Base-by-base conservation (phyloP, 2,329 filamentous ascomycete species). In the Sordariomycetes sp. region DNA sequence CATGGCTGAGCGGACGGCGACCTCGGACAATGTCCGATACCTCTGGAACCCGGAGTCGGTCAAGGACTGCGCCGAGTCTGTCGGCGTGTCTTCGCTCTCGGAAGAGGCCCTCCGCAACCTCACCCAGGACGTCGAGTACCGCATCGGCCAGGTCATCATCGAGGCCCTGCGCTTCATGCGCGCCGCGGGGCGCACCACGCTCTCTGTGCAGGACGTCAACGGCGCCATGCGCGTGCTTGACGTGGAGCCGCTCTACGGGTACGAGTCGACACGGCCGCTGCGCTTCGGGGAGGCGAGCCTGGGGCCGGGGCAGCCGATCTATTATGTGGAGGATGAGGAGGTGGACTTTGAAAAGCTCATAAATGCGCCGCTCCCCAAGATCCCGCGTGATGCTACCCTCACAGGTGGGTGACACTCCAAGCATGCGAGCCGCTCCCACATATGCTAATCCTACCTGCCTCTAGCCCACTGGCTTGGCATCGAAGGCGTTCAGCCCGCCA, bases 301-400 rank as follows among this genome's bases (percentile, higher is more conserved):
- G 61, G 94, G 94, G 0, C 91, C 92, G 16, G 92, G 93, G 11
- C 94, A 99, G 72, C 91, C 93, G 57, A 76, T 99, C 24, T 99
- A 93, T 73, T 99, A 99, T 70, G 88, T 99, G 43, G 94, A 99
- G 68, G 94, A 99, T 70, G 94, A 99, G 69, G 94, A 99, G 76
- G 87, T 97, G 58, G 94, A 99, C 72, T 97, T 99, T 69, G 94
- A 99, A 76, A 97, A 97, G 77, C 78, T 99, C 64, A 97, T 99
- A 70, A 99, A 99, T 74, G 91, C 91, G 63, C 90, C 94, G 4
- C 74, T 99, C 64, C 94, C 94, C 28, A 97, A 95, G 72, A 92
- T 99, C 34, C 94, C 94, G 37, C 81, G 93, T 55, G 94, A 99
- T 71, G 88, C 94, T 66, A 90, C 86, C 61, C 93, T 97, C 68